Evolutionary conservation across 2,329 filamentous ascomycete genomes (phyloP), one percentile per base, ranked within the genome.

Genomic region (Monilinia fructigena): DNA sequence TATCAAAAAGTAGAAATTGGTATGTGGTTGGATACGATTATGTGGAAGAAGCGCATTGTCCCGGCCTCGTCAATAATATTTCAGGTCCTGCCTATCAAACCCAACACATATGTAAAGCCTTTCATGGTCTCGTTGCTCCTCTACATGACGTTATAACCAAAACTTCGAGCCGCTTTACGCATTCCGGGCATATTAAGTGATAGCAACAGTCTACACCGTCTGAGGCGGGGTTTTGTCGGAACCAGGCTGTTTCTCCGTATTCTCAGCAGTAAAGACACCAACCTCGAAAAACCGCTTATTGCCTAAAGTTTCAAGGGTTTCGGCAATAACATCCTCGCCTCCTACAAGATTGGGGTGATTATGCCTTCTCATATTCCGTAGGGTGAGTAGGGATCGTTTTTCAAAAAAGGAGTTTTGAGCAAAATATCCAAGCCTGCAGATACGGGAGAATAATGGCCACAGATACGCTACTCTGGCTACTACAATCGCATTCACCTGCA

Each of bases 1-100:
- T 45, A 70, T 75, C 54, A 66, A 54, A 12, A 72, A 71, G 65
- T 72, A 71, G 62, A 59, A 28, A 35, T 59, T 52, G 61, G 20
- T 16, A n/a, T 11, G 7, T 35, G 7, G 7, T 11, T 23, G 14
- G 12, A 48, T 3, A 48, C 8, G n/a, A 16, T 31, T 3, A n/a
- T 8, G 20, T 16, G 40, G 45, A 10, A 20, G 4, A 47, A n/a
- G 18, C 20, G 45, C 45, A 20, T 47, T n/a, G 1, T 47, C n/a
- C 18, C 16, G 7, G 45, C 45, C 20, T 47, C 6, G 18, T 48
- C 12, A 11, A 53, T 54, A 35, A 16, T 38, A 38, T 11, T 11
- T 6, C 12, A 23, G 12, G 7, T 23, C 12, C 12, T 8, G n/a
- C 20, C 3, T 23, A 11, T 35, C 14, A 48, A 16, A 6, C 28